Base-by-base conservation (phyloP, 2,329 filamentous ascomycete species). In the Chaetomiaceae sp. region DNA sequence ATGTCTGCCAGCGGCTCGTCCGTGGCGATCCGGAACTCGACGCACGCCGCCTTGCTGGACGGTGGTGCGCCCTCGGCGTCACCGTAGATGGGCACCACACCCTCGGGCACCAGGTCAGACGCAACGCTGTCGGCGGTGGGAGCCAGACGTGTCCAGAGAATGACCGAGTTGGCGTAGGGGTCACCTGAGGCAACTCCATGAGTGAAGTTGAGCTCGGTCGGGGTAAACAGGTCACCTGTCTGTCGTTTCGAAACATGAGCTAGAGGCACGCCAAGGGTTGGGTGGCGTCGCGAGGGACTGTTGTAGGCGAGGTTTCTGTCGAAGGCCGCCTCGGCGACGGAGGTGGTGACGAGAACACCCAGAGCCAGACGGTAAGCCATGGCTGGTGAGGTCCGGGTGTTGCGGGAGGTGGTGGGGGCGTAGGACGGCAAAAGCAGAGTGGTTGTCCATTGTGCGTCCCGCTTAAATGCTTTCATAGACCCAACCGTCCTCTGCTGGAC, bases 21-120 rank as follows among this genome's bases (percentile, higher is more conserved):
- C 17, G 68, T 67, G 13, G 74, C 73, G 16, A 88, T 76, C 51
- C 76, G 77, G 73, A 81, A 89, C 31, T 83, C 73, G 0, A 89
- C 75, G 59, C 86, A 89, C 27, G 88, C 74, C 0, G 85, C 72
- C 51, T 74, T 79, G 14, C 77, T 81, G 4, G 74, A 69, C 7
- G 67, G 61, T 40, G 75, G 66, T 55, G 75, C 72, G 14, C 64
- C 58, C 19, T 70, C 68, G 21, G 71, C 76, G 50, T 72, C 71
- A 31, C 70, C 70, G 47, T 66, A 68, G 55, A 72, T 73, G 27
- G 73, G 60, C 5, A 67, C 66, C 5, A 68, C 69, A 38, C 63
- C 62, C 0, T 69, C 70, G 9, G 64, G 63, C 5, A 73, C 70
- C 2, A 66, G 57, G 44, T 75, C 71, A 51, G 71, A 73, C 53